Conservation (phyloP, 208 protist species). For the Novymonas esmeraldas region DNA sequence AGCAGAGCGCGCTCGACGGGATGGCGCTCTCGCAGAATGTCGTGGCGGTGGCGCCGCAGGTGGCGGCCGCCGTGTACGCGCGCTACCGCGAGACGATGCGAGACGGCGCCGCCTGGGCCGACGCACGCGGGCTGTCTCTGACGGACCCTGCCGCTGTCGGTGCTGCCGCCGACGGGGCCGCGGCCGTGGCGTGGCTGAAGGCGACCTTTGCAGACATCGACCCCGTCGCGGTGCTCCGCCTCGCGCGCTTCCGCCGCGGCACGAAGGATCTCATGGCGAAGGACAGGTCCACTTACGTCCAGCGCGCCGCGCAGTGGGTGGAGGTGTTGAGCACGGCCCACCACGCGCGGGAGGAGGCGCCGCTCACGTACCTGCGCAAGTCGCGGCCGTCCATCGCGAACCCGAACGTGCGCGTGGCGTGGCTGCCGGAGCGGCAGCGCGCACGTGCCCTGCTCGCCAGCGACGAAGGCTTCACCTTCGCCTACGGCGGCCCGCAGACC, state of each 20-base stretch:
- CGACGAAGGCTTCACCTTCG: constrained; percentile 79
- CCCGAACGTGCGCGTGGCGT: constrained; percentile 81
- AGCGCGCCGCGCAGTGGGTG: constrained; percentile 72
- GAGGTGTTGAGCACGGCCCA: constrained; percentile 66
- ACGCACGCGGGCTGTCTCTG: constrained; percentile 19
- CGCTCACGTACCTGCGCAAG: constrained; percentile 87
- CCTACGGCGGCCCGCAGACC: constrained; percentile 43
- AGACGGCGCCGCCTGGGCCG: constrained; percentile 18
- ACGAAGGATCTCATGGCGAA: constrained; percentile 76
- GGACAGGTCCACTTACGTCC: constrained; percentile 65
- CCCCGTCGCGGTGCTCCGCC: constrained; percentile 63
- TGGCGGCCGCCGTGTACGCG: constrained; percentile 65
- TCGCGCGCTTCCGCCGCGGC: constrained; percentile 66
- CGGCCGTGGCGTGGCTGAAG: constrained; percentile 63
- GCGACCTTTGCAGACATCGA: constrained; percentile 74
- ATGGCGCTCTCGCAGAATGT: constrained; percentile 64
- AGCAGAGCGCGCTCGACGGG: constrained; percentile 32
- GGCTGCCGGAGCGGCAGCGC: constrained; percentile 54
- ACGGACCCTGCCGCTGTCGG: constrained; percentile 19
- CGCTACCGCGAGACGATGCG: constrained; percentile 41
- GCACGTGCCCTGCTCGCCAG: constrained; percentile 62
- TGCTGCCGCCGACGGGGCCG: constrained; percentile 5
- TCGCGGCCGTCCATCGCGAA: constrained; percentile 72
- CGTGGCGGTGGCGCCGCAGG: constrained; percentile 63
- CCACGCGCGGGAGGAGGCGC: constrained; percentile 60